These are phyloP conservation scores for Hsuehochloa calcarea DNA, from an alignment of 176 grass and related monocot species.

Conservation along the genomic window DNA sequence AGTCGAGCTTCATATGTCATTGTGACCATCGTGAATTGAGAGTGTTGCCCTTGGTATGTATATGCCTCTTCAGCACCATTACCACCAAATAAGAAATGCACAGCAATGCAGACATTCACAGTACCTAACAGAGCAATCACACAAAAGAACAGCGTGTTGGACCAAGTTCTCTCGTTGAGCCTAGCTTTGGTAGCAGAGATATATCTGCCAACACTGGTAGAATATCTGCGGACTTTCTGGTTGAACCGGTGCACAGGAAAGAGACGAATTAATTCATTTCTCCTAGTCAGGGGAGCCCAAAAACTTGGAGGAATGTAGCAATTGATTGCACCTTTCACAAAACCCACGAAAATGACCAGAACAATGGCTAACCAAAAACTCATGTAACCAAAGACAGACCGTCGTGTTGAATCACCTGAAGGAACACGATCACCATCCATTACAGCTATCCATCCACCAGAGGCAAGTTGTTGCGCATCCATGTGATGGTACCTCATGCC, in stretches of 20 bases:
- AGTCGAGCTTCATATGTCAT: conserved; percentile 97
- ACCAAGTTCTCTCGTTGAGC: conserved; percentile 69
- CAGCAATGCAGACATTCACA: conserved; percentile 64
- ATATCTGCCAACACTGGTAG: conserved; percentile 51
- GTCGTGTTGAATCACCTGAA: conserved; percentile 77
- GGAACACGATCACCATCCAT: conserved; percentile 95
- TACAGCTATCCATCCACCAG: conserved; percentile 87
- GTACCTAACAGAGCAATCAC: conserved; percentile 54
- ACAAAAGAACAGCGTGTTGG: conserved; percentile 62
- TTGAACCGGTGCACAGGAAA: conserved; percentile 66
- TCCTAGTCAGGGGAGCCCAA: conserved; percentile 46
- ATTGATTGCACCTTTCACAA: conserved; percentile 60
- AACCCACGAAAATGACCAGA: conserved; percentile 62
- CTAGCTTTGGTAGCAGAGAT: conserved; percentile 60
- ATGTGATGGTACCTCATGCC: conserved; percentile 97
- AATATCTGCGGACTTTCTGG: conserved; percentile 65
- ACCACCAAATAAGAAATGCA: conserved; percentile 75
- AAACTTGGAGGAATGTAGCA: conserved; percentile 50
- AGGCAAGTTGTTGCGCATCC: conserved; percentile 69
- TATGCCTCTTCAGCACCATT: conserved; percentile 90
- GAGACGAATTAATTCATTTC: conserved; percentile 45
- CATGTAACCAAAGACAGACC: conserved; percentile 62
- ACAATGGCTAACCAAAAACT: conserved; percentile 40
- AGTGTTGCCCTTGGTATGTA: conserved; percentile 63
- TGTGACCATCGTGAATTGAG: conserved; percentile 89